phyloP scores from a whole-genome alignment of 768 basidiomycete genomes.

The Rhizopogon sp. region DNA sequence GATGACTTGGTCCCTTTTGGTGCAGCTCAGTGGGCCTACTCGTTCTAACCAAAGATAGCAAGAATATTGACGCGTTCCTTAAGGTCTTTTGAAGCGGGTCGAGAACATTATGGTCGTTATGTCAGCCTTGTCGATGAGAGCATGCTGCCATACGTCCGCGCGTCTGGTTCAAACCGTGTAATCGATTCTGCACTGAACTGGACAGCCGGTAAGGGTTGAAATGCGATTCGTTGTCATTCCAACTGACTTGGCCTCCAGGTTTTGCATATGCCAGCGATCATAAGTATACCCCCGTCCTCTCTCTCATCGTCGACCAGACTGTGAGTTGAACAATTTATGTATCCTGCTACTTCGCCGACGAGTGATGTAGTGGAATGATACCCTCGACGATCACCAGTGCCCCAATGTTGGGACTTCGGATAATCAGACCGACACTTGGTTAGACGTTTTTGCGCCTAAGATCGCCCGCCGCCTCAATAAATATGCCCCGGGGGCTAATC shows the following conservation, averaged over 20 bases:
- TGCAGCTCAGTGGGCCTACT: slow-evolving; percentile 38
- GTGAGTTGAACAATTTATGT: slow-evolving; percentile 28
- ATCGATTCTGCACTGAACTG: slow-evolving; percentile 65
- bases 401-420: slow-evolving; percentile 43
- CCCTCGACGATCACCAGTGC: slow-evolving; percentile 62
- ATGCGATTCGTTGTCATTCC: neutral
- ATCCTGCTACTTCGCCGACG: neutral
- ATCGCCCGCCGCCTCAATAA: slow-evolving; percentile 55
- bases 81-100: slow-evolving; percentile 48
- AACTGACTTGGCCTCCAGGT: slow-evolving; percentile 30
- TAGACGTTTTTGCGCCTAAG: slow-evolving; percentile 42
- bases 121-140: slow-evolving; percentile 33
- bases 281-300: slow-evolving; percentile 38
- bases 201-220: slow-evolving; percentile 42
- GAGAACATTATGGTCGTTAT: slow-evolving; percentile 48
- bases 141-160: slow-evolving; percentile 47
- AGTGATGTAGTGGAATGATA: slow-evolving; percentile 46
- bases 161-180: slow-evolving; percentile 47
- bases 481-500: slow-evolving; percentile 55
- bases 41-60: neutral
- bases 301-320: slow-evolving; percentile 52
- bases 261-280: slow-evolving; percentile 49
- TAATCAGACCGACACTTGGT: slow-evolving; percentile 44
- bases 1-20: slow-evolving; percentile 57
- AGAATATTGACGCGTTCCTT: neutral